phyloP scores from a whole-genome alignment of 495 filamentous ascomycete species.

The Hypoxylon perforatum region DNA sequence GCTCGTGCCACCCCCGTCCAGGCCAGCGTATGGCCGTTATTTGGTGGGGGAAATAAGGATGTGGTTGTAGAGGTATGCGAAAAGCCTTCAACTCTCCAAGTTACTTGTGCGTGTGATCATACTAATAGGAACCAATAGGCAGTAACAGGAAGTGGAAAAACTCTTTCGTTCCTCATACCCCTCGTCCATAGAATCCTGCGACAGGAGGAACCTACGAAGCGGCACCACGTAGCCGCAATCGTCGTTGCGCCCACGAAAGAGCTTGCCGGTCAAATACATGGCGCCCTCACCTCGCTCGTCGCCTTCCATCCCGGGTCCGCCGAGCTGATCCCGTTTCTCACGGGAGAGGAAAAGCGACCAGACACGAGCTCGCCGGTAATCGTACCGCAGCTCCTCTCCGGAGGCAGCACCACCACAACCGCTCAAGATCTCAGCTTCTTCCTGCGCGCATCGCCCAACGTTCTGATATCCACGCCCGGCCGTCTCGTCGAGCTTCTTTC shows the following conservation, averaged over 20 bases:
- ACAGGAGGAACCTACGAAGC: conserved; percentile 76
- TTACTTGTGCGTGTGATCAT: not conserved
- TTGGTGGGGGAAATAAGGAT: conserved; percentile 88
- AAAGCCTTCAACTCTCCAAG: not conserved
- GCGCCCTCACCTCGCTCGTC: conserved; percentile 79
- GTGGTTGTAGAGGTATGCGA: conserved; percentile 82
- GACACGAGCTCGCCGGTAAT: conserved; percentile 66
- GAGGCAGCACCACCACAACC: conserved; percentile 76
- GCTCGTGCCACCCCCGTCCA: conserved; percentile 92
- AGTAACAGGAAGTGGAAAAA: conserved; percentile 96
- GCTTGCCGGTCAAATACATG: conserved; percentile 88
- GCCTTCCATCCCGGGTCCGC: conserved; percentile 85
- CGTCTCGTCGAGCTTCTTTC: conserved; percentile 87
- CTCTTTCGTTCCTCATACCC: conserved; percentile 89
- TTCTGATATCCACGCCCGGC: conserved; percentile 89
- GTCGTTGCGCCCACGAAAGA: conserved; percentile 94
- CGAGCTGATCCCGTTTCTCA: conserved; percentile 61
- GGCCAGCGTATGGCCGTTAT: conserved; percentile 84
- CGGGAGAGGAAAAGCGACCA: conserved; percentile 64
- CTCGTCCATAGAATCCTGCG: conserved; percentile 86
- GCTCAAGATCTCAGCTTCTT: conserved; percentile 87
- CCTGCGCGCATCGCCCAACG: conserved; percentile 80
- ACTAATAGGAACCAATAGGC: conserved; percentile 61
- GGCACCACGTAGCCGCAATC: conserved; percentile 88
- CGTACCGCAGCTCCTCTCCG: conserved; percentile 88